phyloP scores from a whole-genome alignment of 2,329 filamentous ascomycete genomes.

The Aspergillus carbonarius region DNA sequence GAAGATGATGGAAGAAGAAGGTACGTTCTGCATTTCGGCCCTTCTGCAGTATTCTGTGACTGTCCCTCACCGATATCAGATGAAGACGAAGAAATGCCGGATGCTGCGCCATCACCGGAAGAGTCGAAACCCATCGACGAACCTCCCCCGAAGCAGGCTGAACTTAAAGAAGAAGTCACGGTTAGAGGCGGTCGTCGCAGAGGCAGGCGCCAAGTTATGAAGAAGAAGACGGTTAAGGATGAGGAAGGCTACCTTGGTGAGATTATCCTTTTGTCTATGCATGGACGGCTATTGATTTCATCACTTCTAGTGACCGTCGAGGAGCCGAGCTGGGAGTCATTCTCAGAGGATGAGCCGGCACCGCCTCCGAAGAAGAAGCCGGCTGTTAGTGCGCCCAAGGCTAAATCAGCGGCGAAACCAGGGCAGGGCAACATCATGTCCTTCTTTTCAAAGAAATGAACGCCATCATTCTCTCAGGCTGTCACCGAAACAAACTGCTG shows the following conservation, averaged over 20 bases:
- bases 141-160: conserved; percentile 44
- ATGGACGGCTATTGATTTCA: conserved; percentile 9
- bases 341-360: conserved; percentile 79
- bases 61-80: conserved; percentile 24
- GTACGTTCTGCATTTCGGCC: conserved; percentile 27
- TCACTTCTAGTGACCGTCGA: conserved; percentile 71
- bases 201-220: conserved; percentile 76
- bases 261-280: conserved; percentile 27
- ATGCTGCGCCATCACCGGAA: conserved; percentile 46
- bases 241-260: conserved; percentile 86
- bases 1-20: conserved; percentile 72
- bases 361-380: conserved; percentile 50
- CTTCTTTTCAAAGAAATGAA: conserved; percentile 80
- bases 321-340: conserved; percentile 84
- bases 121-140: conserved; percentile 39
- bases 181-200: conserved; percentile 66
- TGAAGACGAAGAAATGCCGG: conserved; percentile 59
- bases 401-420: conserved; percentile 59
- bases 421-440: conserved; percentile 78
- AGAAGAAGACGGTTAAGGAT: conserved; percentile 83
- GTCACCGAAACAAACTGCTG: background rate
- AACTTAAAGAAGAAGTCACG: conserved; percentile 53
- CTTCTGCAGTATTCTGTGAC: conserved; percentile 30
- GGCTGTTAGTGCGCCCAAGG: conserved; percentile 46
- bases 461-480: background rate